Evolutionary conservation across 139 green algal genomes (phyloP), one percentile per base, ranked within the genome.

Genomic region (Chlorella sorokiniana): DNA sequence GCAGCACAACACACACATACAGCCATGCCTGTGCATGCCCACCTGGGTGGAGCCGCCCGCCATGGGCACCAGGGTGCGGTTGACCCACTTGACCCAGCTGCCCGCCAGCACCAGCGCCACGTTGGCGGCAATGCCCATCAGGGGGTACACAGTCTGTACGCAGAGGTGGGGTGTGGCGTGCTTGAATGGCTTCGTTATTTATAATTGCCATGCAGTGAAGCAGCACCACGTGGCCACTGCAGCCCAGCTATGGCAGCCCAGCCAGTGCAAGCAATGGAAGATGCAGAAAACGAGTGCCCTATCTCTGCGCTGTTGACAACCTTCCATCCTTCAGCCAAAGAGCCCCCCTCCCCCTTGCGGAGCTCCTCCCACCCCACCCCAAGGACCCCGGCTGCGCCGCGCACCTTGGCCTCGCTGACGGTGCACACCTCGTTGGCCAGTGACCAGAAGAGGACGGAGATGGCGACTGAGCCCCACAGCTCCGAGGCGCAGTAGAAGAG

Each of bases 401-500:
- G 48, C 71, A 78, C 71, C 71, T 88, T 90, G 65, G 84, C 85
- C 33, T 90, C 85, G 62, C 83, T 35, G 37, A 92, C 81, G 9
- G 86, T 84, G 86, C 87, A 85, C 9, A 89, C 92, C 69, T 95
- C 88, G 80, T 93, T 93, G 54, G 90, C 86, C 44, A 90, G 74
- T 29, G 80, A 86, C 94, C 94, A 98, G 87, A 97, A 97, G 51
- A 97, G 88, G 42, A 98, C 87, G 69, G 81, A 90, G 81, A 98
- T 95, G 65, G 96, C 91, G 1, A 97, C 93, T 4, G 86, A 79
- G 9, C 94, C 94, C 94, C 94, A 98, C 42, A 98, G 89, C 89
- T 98, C 94, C 11, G 87, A 86, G 37, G 91, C 82, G 74, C 91
- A 95, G 86, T 95, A 98, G 81, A 98, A 98, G 29, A 96, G 81